phyloP scores from a whole-genome alignment of 495 filamentous ascomycete genomes.

The Penicillium samsonianum region DNA sequence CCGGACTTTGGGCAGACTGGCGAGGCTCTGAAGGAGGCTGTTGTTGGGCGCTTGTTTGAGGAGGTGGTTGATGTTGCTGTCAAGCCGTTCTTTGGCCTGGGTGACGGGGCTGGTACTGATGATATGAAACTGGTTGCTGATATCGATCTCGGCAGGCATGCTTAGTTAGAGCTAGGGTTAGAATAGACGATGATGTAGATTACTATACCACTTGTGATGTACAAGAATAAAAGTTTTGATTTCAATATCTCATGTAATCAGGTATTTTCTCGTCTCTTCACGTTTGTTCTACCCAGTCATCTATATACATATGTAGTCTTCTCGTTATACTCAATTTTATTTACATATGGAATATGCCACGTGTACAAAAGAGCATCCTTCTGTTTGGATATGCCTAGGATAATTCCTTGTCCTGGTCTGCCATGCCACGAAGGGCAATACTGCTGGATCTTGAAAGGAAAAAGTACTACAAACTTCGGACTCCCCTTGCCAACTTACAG shows the following conservation, averaged over 20 bases:
- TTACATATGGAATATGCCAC: no score
- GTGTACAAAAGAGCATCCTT: no score
- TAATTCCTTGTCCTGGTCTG: no score
- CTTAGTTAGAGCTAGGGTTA: constrained; percentile 20
- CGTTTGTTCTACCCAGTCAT: neutral
- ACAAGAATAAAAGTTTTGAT: constrained; percentile 12
- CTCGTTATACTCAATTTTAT: neutral
- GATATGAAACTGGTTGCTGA: constrained; percentile 58
- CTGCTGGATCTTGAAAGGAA: no score
- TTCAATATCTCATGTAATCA: neutral
- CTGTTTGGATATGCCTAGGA: no score
- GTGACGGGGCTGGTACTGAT: constrained; percentile 29
- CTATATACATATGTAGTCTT: neutral
- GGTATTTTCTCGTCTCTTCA: neutral
- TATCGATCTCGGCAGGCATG: constrained; percentile 60
- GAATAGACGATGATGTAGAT: constrained; percentile 1
- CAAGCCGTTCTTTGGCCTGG: constrained; percentile 57
- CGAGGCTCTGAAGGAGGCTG: constrained; percentile 57
- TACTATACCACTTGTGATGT: constrained; percentile 12
- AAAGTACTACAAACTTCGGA: no score
- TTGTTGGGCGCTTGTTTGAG: constrained; percentile 76
- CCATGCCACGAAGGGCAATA: no score
- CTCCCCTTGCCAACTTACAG: no score
- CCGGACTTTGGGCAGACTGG: constrained; percentile 95
- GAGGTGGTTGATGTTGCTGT: constrained; percentile 69